Evolutionary conservation across 2,329 filamentous ascomycete species (phyloP), one percentile per base, ranked within the genome.

Genomic region (Massarina eburnea): DNA sequence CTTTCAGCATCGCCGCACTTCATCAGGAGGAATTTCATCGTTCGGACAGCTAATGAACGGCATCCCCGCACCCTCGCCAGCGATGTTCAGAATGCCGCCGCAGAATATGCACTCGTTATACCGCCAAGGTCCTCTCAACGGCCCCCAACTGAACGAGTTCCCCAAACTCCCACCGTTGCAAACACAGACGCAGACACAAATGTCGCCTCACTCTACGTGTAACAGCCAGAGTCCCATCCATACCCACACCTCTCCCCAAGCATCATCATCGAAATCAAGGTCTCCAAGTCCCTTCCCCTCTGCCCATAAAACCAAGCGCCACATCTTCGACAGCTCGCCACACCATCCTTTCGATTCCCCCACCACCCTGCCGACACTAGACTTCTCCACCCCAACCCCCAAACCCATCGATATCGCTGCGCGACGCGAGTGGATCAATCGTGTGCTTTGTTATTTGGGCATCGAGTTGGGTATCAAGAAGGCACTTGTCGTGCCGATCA

Each of bases 381-480:
- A 49, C 1, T 46, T 41, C 12, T 36, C 49, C 2, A 51, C 51
- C 0, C 47, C 52, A 1, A 46, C 57, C 18, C 43, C 50, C 2
- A 43, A 37, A 15, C 44, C 20, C 1, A 58, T 66, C 14, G 61
- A 67, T 20, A 48, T 67, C 1, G 44, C 47, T 0, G 60, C 56
- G 0, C 38, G 54, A 6, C 43, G 60, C 0, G 59, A 62, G 36
- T 66, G 62, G 64, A 22, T 67, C 8, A 63, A 65, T 27, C 36
- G 54, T 0, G 35, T 65, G 22, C 29, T 64, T 17, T 64, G 59
- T 24, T 67, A 61, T 26, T 36, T 56, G 2, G 61, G 46, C 1
- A 48, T 43, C 1, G 58, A 63, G 19, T 32, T 67, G 4, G 62
- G 62, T 0, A 57, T 66, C 8, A 61, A 61, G 41, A 64, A 62